These are phyloP conservation scores for Arxiozyma bovina DNA, from an alignment of 1,139 yeast genomes.

Conservation along the genomic window DNA sequence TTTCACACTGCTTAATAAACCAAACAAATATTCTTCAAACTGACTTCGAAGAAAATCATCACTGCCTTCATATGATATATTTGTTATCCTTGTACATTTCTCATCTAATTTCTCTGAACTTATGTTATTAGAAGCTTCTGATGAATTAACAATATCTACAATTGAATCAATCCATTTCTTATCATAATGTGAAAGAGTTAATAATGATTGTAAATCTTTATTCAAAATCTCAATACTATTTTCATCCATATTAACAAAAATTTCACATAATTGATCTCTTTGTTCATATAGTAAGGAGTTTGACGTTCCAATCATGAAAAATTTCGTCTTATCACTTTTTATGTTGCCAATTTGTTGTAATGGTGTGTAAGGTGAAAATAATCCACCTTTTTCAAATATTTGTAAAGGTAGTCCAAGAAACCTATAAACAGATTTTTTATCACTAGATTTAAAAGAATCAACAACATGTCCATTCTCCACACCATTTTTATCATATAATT, in stretches of 20 bases:
- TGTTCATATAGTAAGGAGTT: constrained; percentile 71
- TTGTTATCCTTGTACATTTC: constrained; percentile 33
- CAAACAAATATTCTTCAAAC: constrained; percentile 81
- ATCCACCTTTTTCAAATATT: constrained; percentile 74
- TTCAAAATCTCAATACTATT: constrained; percentile 40
- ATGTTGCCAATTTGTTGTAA: constrained; percentile 80
- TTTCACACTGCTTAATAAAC: constrained; percentile 64
- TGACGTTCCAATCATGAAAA: constrained; percentile 80
- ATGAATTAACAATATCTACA: constrained; percentile 21
- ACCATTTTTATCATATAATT: constrained; percentile 48
- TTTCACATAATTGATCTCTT: constrained; percentile 47
- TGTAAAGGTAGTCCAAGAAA: constrained; percentile 87
- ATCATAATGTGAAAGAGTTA: constrained; percentile 56
- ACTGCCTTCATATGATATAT: constrained; percentile 56
- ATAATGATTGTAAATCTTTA: constrained; percentile 33
- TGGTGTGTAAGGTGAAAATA: constrained; percentile 89
- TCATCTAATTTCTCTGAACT: constrained; percentile 38
- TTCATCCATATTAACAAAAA: constrained; percentile 48
- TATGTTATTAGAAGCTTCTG: constrained; percentile 35
- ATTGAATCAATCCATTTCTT: constrained; percentile 53
- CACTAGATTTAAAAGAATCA: constrained; percentile 67
- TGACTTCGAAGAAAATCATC: constrained; percentile 83
- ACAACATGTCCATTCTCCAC: constrained; percentile 42
- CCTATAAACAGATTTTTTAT: constrained; percentile 62
- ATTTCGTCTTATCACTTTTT: constrained; percentile 45